phyloP scores from a whole-genome alignment of 164 flowering plant species.

The Euptelea pleiosperma region DNA sequence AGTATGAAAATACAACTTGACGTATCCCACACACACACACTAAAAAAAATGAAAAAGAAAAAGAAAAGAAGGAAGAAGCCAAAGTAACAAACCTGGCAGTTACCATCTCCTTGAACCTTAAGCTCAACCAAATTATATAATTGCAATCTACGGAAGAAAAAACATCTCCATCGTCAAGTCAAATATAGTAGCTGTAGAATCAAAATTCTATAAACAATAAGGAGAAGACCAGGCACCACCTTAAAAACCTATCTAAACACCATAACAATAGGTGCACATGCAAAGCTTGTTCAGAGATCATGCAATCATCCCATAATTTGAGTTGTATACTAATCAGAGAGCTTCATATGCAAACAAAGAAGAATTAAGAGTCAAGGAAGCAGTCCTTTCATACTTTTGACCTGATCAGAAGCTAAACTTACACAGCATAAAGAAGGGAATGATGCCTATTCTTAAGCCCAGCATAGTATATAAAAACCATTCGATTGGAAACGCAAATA shows the following conservation, averaged over 20 bases:
- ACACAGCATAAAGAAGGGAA: not conserved
- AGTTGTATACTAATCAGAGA: no score
- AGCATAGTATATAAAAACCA: not conserved
- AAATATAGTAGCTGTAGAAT: slow-evolving; percentile 1
- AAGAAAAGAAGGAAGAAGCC: not conserved
- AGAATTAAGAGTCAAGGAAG: not conserved
- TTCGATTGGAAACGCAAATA: not conserved
- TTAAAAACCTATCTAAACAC: no score
- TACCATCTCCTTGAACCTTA: slow-evolving; percentile 85
- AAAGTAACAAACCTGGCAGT: slow-evolving; percentile 68
- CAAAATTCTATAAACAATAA: not conserved
- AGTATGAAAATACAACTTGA: not conserved
- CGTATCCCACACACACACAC: no score
- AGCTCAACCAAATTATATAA: slow-evolving; percentile 76
- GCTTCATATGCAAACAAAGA: no score
- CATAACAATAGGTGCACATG: no score
- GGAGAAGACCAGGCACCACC: not conserved
- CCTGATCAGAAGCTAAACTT: not conserved
- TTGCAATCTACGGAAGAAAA: slow-evolving; percentile 47
- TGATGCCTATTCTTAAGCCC: no score
- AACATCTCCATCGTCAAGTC: slow-evolving; percentile 10
- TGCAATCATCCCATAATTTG: no score
- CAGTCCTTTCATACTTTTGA: not conserved
- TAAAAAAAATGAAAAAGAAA: no score
- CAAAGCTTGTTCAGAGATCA: not conserved